phyloP scores from a whole-genome alignment of 768 basidiomycete genomes.

The Trametes elegans region DNA sequence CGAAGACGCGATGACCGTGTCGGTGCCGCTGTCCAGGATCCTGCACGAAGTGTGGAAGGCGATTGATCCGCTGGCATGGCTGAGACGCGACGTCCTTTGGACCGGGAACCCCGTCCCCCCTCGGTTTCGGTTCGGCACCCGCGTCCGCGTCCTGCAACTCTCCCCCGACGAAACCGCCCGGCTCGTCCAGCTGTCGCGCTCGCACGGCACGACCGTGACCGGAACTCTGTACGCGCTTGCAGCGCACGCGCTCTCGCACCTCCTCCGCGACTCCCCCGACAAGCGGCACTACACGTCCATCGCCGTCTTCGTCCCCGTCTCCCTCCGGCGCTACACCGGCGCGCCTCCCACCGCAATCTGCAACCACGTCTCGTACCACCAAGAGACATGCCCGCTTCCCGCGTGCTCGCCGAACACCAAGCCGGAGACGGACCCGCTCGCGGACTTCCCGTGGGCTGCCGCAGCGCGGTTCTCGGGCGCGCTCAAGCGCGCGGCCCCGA shows the following conservation, averaged over 20 bases:
- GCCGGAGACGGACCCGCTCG: not conserved
- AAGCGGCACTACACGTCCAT: constrained; percentile 8
- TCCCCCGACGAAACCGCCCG: constrained; percentile 21
- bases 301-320: constrained; percentile 29
- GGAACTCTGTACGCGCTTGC: constrained; percentile 31
- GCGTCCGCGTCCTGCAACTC: constrained; percentile 30
- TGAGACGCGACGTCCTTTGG: constrained; percentile 27
- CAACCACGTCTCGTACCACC: constrained; percentile 32
- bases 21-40: constrained; percentile 29
- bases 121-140: constrained; percentile 21
- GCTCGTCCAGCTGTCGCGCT: constrained; percentile 28
- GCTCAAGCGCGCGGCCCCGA: constrained; percentile 24
- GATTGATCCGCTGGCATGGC: constrained; percentile 33
- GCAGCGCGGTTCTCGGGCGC: constrained; percentile 30
- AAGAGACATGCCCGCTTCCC: constrained; percentile 21
- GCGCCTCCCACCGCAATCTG: constrained; percentile 32
- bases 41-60: constrained; percentile 24
- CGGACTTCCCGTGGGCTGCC: constrained; percentile 27
- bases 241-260: constrained; percentile 27
- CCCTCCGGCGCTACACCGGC: constrained; percentile 32
- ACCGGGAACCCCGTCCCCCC: constrained; percentile 30
- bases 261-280: constrained; percentile 17
- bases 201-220: constrained; percentile 35
- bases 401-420: not conserved
- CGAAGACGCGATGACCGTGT: constrained; percentile 28